Base-by-base conservation (phyloP, 768 basidiomycete species). In the Tricholoma bakamatsutake region DNA sequence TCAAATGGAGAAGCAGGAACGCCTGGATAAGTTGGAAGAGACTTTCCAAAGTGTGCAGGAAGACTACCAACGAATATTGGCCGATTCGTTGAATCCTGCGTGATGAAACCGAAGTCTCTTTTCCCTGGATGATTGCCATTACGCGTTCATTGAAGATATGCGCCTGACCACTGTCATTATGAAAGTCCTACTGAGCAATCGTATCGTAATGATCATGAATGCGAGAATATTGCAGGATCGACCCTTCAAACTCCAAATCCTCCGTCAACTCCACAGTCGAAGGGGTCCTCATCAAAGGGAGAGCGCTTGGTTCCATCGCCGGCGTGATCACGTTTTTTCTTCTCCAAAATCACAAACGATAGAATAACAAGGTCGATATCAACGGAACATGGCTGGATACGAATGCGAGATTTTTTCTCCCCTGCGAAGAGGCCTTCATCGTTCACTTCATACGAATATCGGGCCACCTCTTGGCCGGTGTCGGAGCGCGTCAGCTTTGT, bases 11-110 rank as follows among this genome's bases (percentile, higher is more conserved):
- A 87, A 89, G 59, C 77, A 87, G 53, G 96, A 98, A 65, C 80
- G 93, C 27, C 78, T 91, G 53, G 85, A 90, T 56, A 96, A 94
- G 67, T 74, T 99, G 43, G 88, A 93, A 70, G 92, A 95, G 72
- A 98, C 96, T 5, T 99, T 91, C 72, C 85, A 88, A 63, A 85
- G 77, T 57, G 93, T 98, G 10, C 75, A 77, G 43, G 85, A 91
- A 43, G 93, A 94, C 67, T 99, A 99, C 63, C 74, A 77, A 64
- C 80, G 94, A 46, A 86, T 98, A 66, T 71, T 97, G 42, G 79
- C 74, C 7, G 69, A 69, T 85, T 50, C 65, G 60, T 17, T 75
- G 62, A 71, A 55, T 52, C 11, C 24, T 45, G 24, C 11, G 8
- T 45, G 12, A 47, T 47, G 12, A 18, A 24, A 43, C 15, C 12